Base-by-base conservation (phyloP, 768 basidiomycete genomes). In the Boletellus sp. region DNA sequence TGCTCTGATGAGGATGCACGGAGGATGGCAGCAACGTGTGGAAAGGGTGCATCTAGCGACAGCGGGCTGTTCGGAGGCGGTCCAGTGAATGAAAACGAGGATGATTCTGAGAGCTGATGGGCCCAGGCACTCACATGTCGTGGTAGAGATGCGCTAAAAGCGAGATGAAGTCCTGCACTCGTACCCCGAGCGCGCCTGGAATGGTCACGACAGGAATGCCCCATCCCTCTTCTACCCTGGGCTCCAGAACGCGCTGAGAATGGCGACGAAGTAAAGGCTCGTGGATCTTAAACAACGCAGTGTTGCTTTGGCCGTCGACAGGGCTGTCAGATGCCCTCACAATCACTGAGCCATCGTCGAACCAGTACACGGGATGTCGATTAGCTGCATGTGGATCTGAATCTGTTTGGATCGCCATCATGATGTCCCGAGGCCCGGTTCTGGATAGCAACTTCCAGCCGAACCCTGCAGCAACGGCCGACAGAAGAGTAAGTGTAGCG, bases 121-220 rank as follows among this genome's bases (percentile, higher is more conserved):
- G 9, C 28, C n/a, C 28, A 37, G 49, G 24, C 34, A 78, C 83
- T 74, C 66, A 87, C 87, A 64, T 64, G 59, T 87, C 80, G 59
- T 85, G 80, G 60, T 88, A 87, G 26, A 88, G 59, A 66, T 85
- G 78, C 50, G 74, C 74, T n/a, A 88, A 67, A 42, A 89, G 63
- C 1, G 70, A 72, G 42, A 78, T 76, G 6, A 85, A 72, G 60
- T 87, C 85, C 37, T 64, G 59, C 16, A 70, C 65, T 34, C 58
- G 61, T 42, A 79, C 70, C 28, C 66, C 62, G 16, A 70, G 63
- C 38, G 72, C 66, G 23, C 59, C 62, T 41, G 78, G 76, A 36
- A 79, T 58, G 23, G 40, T 58, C 46, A 41, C 65, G 46, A 38
- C 61, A 32, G 61, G 57, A 6, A 60, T 19, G 2, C 51, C 47